A percentile compares a stretch with the other conserved stretches of the same genome.
Conservation (phyloP, 345 rosid species). For the Angophora floribunda region DNA sequence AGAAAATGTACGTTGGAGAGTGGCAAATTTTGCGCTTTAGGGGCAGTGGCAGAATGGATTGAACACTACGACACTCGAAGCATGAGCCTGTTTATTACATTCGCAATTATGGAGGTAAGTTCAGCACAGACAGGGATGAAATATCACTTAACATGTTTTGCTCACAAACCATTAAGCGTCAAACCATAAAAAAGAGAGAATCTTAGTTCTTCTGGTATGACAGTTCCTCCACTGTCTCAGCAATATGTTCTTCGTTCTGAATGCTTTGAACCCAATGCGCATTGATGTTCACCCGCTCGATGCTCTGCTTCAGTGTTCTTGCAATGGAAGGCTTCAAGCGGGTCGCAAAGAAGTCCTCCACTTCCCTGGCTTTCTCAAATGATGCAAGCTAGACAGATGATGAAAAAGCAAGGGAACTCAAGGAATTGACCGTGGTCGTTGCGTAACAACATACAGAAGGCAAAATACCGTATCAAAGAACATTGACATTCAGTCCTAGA, state of each 20-base stretch:
- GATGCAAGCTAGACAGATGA: constrained; percentile 62
- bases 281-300: constrained; percentile 61
- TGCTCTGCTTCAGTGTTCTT: constrained; percentile 93
- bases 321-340: constrained; percentile 47
- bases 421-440: background rate
- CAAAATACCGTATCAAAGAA: background rate
- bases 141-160: background rate
- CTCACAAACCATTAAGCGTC: background rate
- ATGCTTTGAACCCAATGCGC: constrained; percentile 78
- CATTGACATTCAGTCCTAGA: background rate
- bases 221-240: constrained; percentile 35
- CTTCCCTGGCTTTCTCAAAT: constrained; percentile 63
- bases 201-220: constrained; percentile 24
- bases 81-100: background rate
- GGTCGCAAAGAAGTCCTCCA: constrained; percentile 72
- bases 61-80: background rate
- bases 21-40: background rate
- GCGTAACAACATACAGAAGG: background rate
- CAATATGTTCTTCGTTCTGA: constrained; percentile 40
- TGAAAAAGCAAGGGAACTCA: background rate
- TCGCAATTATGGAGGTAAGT: background rate
- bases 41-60: background rate
- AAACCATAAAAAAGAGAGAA: background rate
- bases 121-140: background rate
- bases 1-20: background rate